Evolutionary conservation across 1,139 yeast genomes (phyloP).

Genomic region (Saccharomyces hybrid): DNA sequence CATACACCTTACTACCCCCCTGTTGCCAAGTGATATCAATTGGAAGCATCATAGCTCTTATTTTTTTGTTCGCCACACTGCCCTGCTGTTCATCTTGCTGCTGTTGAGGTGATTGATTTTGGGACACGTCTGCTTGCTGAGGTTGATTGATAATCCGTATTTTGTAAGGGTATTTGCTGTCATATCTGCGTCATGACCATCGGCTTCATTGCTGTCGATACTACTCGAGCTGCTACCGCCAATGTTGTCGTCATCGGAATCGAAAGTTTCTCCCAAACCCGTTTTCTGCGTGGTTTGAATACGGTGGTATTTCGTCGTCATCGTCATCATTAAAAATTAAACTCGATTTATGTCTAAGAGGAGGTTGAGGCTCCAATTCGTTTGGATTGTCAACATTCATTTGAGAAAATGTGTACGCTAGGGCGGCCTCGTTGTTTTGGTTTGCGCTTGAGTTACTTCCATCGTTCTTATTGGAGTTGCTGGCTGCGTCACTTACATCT

Average conservation of each 20-base stretch:
- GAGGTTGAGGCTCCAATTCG: slow-evolving; percentile 15
- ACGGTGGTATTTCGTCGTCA: slow-evolving; percentile 16
- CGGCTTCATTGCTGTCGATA: slow-evolving; percentile 7
- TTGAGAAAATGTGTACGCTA: slow-evolving; percentile 29
- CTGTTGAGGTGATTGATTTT: background rate
- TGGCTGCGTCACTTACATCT: slow-evolving; percentile 4
- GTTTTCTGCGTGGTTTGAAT: slow-evolving; percentile 13
- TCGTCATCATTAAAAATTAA: slow-evolving; percentile 18
- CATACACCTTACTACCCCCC: slow-evolving; percentile 84
- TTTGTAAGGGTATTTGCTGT: slow-evolving; percentile 6
- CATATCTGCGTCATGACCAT: slow-evolving; percentile 2
- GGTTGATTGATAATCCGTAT: slow-evolving; percentile 6
- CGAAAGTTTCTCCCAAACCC: slow-evolving; percentile 7
- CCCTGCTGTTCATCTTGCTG: background rate
- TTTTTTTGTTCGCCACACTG: background rate
- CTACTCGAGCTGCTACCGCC: slow-evolving; percentile 1
- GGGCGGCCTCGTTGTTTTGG: slow-evolving; percentile 4
- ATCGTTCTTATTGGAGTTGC: background rate
- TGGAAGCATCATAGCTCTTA: slow-evolving; percentile 39
- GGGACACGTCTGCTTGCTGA: background rate
- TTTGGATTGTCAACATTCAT: slow-evolving; percentile 29
- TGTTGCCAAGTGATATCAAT: slow-evolving; percentile 88
- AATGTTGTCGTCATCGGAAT: slow-evolving; percentile 8
- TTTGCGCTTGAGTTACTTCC: background rate
- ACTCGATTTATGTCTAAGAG: slow-evolving; percentile 11